Base-by-base conservation (phyloP, 345 rosid species). In the Salix brachista region DNA sequence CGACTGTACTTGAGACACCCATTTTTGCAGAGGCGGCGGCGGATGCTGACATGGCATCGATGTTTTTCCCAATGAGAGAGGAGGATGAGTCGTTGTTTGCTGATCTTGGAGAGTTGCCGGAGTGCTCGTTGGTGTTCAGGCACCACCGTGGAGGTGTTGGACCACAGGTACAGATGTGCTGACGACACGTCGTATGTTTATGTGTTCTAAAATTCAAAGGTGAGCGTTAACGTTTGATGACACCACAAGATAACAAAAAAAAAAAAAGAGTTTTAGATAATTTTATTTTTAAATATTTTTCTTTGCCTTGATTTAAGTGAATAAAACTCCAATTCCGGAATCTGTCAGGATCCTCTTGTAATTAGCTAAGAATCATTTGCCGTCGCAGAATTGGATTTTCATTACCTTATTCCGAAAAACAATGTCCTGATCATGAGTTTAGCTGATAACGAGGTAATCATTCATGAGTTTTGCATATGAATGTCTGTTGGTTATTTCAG, bases 71-170 rank as follows among this genome's bases (percentile, higher is more conserved):
- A 8, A 75, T 79, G 81, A 69, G 79, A 52, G 82, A 75, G 67
- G 85, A 94, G 81, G 99, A 96, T 73, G 99, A 96, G 87, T 92
- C 92, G 41, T 74, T 96, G 80, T 94, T 92, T 81, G 98, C 98
- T 64, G 99, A 94, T 85, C 98, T 96, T 14, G 99, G 87, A 4
- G 99, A 96, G 90, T 83, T 96, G 83, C 99, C 99, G 81, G 99
- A 96, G 90, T 96, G 91, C 64, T 88, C 97, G 60, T 65, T 87
- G 77, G 98, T 94, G 69, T 90, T 96, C 72, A 79, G 93, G 78
- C 39, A 71, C 66, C 96, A 86, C 77, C 87, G 88, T 18, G 1
- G 69, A 75, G 91, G 87, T 71, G 84, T 85, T 67, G 94, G 89
- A 61, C 86, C 92, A 58, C 90, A 89, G 66, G 91, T 88, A 5